Base-by-base conservation (phyloP, 306 rosid species). In the Acmispon strigosus region DNA sequence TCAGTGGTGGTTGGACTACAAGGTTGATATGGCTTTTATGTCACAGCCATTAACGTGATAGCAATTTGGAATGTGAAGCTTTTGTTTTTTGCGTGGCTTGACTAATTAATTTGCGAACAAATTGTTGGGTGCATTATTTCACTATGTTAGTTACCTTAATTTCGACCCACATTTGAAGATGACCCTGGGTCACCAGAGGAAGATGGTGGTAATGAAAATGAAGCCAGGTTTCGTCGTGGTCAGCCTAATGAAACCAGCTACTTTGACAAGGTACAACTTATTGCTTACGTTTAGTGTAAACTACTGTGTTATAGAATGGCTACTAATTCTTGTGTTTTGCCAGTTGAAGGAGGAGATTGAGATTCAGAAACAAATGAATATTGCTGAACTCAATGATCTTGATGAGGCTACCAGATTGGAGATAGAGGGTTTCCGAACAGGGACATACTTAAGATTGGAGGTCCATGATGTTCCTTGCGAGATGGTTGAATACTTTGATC, bases 341-440 rank as follows among this genome's bases (percentile, higher is more conserved):
- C 88, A 94, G 97, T 37, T 90, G 85, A 94, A 89, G 80, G 97
- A 89, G 78, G 97, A 87, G 44, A 86, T 87, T 68, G 96, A 94
- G 63, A 80, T 86, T 61, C 85, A 58, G 80, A 90, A 89, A 80
- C 97, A 90, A 77, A 87, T 74, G 83, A 94, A 94, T 81, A 83
- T 87, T 73, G 88, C 90, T 75, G 97, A 90, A 80, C 95, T 94
- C 64, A 75, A 84, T 58, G 96, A 94, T 55, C 90, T 94, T 66
- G 98, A 90, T 71, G 96, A 94, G 64, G 87, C 66, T 80, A 86
- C 89, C 49, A 80, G 96, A 72, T 6, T 91, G 52, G 97, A 89
- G 76, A 75, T 89, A 60, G 97, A 87, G 78, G 99, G 97, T 66
- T 91, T 84, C 73, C 87, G 66, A 74, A 86, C 91, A 6, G 99